These are phyloP conservation scores for Paramecium bursaria DNA, from an alignment of 73 alveolate species.

Conservation along the genomic window DNA sequence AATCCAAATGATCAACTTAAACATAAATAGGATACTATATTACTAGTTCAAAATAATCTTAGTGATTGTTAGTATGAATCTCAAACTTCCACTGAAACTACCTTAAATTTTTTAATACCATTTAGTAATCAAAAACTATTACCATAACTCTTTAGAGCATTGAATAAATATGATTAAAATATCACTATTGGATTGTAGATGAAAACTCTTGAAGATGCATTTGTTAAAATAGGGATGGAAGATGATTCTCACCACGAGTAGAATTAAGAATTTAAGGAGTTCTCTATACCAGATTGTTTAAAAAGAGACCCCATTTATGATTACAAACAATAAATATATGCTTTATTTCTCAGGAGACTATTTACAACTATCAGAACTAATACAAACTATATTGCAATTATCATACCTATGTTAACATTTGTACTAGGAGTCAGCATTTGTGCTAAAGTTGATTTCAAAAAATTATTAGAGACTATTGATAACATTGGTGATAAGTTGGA, in stretches of 20 bases:
- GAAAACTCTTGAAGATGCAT: constrained; percentile 98
- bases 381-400: constrained; percentile 17
- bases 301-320: constrained; percentile 21
- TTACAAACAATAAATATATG: background rate
- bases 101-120: constrained; percentile 74
- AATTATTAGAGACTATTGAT: background rate
- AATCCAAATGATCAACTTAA: too few species aligned
- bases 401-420: constrained; percentile 41
- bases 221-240: constrained; percentile 83
- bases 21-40: constrained; percentile 17
- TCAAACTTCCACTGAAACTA: constrained; percentile 68
- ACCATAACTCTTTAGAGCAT: constrained; percentile 70
- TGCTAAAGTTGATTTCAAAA: constrained; percentile 27
- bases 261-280: background rate
- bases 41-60: background rate
- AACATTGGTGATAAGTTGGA: background rate
- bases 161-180: constrained; percentile 61
- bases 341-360: constrained; percentile 46
- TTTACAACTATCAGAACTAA: constrained; percentile 43
- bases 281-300: constrained; percentile 33
- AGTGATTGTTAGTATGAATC: constrained; percentile 62
- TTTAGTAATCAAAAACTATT: constrained; percentile 51
- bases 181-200: constrained; percentile 76
- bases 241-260: too few species aligned
- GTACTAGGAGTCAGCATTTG: constrained; percentile 31